Evolutionary conservation across 495 filamentous ascomycete genomes (phyloP), one percentile per base, ranked within the genome.

Genomic region (Lichenothelia convexa): DNA sequence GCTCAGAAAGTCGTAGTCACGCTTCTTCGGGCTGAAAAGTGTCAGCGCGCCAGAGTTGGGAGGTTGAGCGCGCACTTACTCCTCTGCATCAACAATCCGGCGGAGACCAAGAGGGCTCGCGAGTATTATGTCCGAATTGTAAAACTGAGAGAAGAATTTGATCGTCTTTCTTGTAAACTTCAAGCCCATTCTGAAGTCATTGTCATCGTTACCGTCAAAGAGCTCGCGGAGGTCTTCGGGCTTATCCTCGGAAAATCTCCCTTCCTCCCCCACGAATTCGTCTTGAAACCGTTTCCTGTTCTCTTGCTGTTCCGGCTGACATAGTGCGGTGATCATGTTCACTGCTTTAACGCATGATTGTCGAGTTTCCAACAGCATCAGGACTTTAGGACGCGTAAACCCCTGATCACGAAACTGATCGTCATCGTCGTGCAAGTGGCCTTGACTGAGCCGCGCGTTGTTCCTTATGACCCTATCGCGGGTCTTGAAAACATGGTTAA

Each of bases 101-200:
- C 85, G 78, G 19, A 97, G 59, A 15, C 89, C 89, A 2, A 97
- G 61, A 1, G 89, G 83, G 45, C 77, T 83, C 20, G 80, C 87
- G 32, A 97, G 64, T 39, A 97, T 87, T 48, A 97, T 78, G 53
- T 97, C 89, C 2, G 84, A 93, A 44, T 77, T 82, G 61, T 95
- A 94, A 57, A 97, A 97, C 50, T 86, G 78, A 4, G 87, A 68
- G 52, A 92, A 97, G 51, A 80, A 89, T 53, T 93, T 94, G 48
- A 95, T 63, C 0, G 86, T 89, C 57, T 91, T 93, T 30, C 89
- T 70, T 0, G 89, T 94, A 52, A 97, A 92, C 53, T 94, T 94
- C 39, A 97, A 46, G 19, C 87, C 89, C 1, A 95, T 55, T 15
- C 85, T 70, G 65, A 94, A 97, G 68, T 87, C 82, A 58, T 95